These are phyloP conservation scores for Phytophthora europaea DNA, from an alignment of 352 stramenopile species.

Conservation along the genomic window DNA sequence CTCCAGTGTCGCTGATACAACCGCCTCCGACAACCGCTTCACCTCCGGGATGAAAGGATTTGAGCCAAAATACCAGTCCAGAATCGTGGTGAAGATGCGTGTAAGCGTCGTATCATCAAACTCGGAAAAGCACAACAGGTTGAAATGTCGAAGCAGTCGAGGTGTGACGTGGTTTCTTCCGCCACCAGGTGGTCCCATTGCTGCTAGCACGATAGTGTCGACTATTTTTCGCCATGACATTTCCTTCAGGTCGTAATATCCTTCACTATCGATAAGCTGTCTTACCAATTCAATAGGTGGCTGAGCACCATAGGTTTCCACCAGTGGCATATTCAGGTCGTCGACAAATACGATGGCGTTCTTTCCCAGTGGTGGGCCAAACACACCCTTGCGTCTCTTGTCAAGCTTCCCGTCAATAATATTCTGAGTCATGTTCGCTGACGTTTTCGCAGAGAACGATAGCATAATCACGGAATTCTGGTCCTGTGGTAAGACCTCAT, in stretches of 20 bases:
- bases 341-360: constrained; percentile 93
- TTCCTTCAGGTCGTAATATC: constrained; percentile 96
- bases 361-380: constrained; percentile 90
- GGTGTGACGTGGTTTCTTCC: constrained; percentile 93
- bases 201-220: constrained; percentile 91
- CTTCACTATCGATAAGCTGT: constrained; percentile 91
- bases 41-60: constrained; percentile 78
- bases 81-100: constrained; percentile 94
- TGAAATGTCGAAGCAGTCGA: constrained; percentile 93
- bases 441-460: constrained; percentile 95
- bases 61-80: constrained; percentile 86
- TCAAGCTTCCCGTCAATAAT: constrained; percentile 97
- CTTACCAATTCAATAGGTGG: constrained; percentile 94
- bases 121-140: constrained; percentile 94
- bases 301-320: constrained; percentile 95
- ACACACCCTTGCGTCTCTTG: constrained; percentile 94
- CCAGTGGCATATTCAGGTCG: constrained; percentile 96
- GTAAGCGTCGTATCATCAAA: constrained; percentile 95
- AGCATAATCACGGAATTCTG: constrained; percentile 91
- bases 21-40: constrained; percentile 70
- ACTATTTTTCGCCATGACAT: constrained; percentile 94
- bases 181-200: constrained; percentile 93
- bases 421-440: constrained; percentile 95
- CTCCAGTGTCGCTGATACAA: constrained; percentile 93
- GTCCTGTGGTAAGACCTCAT: constrained; percentile 80